Base-by-base conservation (phyloP, 441 rosid species). In the Adansonia rubrostipa region DNA sequence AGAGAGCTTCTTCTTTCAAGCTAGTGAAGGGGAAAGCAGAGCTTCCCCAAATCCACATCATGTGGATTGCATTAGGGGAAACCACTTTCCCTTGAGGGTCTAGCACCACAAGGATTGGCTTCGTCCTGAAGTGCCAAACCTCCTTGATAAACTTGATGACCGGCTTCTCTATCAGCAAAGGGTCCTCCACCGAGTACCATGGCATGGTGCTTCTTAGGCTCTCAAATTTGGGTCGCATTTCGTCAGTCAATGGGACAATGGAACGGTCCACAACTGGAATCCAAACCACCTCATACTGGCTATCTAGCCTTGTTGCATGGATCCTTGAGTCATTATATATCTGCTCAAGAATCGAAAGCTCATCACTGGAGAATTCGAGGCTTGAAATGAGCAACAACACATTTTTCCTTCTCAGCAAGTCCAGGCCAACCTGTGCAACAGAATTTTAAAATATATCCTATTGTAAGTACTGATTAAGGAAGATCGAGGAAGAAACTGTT, bases 41-140 rank as follows among this genome's bases (percentile, higher is more conserved):
- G 73, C 87, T 77, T 51, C 91, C 91, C 96, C 96, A 92, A 76
- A 92, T 89, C 96, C 96, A 90, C 88, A 90, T 89, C 96, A 92
- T 92, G 78, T 90, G 92, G 80, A 92, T 82, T 63, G 96, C 96
- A 65, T 92, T 92, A 13, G 87, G 88, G 57, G 84, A 80, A 70
- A 80, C 88, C 22, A 89, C 92, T 71, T 73, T 89, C 17, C 94
- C 96, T 83, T 87, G 91, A 56, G 92, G 89, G 78, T 92, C 94
- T 57, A 90, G 82, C 24, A 89, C 93, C 58, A 92, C 88, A 60
- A 90, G 92, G 72, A 92, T 87, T 36, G 96, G 90, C 79, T 85
- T 92, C 82, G 81, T 88, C 86, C 85, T 87, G 78, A 90, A 92
- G 65, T 89, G 88, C 96, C 96, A 90, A 75, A 79, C 73, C 60